Evolutionary conservation across 192 early-diverging fungal species (phyloP).

Genomic region (Piromyces sp.): DNA sequence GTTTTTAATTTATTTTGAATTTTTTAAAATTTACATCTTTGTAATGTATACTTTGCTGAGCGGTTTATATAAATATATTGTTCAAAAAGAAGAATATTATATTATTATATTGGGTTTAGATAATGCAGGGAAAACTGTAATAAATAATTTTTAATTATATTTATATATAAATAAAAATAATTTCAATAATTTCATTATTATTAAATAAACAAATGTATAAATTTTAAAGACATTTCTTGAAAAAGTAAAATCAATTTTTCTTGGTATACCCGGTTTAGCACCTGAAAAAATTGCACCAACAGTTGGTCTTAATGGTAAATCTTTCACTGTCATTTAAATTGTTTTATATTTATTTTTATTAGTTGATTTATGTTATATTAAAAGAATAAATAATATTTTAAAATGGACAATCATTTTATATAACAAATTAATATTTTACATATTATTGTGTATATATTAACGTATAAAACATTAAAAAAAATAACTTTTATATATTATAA

Average conservation of each 20-base stretch:
- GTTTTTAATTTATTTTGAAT: no score
- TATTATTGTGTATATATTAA: no score
- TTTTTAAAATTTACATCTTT: no score
- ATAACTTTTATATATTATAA: no score
- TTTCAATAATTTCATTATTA: no score
- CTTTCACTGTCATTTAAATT: not conserved
- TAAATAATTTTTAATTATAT: no score
- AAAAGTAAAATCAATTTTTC: constrained; percentile 64
- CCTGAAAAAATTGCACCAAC: constrained; percentile 87
- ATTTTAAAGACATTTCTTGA: constrained; percentile 67
- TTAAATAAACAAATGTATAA: not conserved
- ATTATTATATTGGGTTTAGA: constrained; percentile 93
- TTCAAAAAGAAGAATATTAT: constrained; percentile 77
- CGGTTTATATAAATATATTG: constrained; percentile 77
- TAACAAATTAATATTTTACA: no score
- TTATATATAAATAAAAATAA: no score
- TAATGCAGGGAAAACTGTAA: constrained; percentile 90
- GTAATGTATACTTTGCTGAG: constrained; percentile 91
- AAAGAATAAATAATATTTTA: no score
- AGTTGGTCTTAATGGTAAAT: constrained; percentile 77
- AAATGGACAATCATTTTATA: no score
- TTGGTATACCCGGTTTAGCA: constrained; percentile 48
- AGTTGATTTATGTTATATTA: no score
- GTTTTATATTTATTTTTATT: not conserved
- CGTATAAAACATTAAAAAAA: no score